Percentiles rank a stretch among this genome's conserved stretches.
These are phyloP conservation scores for Phytophthora sp. DNA, from an alignment of 352 stramenopile species.

Conservation along the genomic window DNA sequence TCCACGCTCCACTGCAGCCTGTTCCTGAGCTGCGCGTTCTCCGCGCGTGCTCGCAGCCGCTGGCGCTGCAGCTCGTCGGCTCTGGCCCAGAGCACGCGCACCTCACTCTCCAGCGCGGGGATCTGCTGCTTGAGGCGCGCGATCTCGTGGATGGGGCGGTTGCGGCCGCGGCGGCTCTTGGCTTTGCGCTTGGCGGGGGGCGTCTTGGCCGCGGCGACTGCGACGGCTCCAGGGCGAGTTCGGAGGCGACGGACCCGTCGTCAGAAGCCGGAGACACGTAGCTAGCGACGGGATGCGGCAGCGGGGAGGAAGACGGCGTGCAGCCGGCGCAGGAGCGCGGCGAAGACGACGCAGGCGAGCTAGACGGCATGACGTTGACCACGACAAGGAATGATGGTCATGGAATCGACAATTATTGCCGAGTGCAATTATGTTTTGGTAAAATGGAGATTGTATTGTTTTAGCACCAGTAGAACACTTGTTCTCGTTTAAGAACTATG, in stretches of 20 bases:
- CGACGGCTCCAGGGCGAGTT: not conserved
- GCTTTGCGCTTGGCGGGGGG: constrained; percentile 1
- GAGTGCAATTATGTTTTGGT: too few species aligned
- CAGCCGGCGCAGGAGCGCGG: not conserved
- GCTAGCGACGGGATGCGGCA: not conserved
- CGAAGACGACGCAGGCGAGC: too few species aligned
- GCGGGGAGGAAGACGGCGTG: not conserved
- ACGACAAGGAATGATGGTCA: too few species aligned
- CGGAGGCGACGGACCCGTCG: not conserved
- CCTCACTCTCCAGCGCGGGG: constrained; percentile 6
- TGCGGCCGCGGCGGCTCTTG: constrained; percentile 2
- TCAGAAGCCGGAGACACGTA: not conserved
- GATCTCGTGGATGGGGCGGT: constrained; percentile 21
- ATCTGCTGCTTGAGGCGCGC: constrained; percentile 15
- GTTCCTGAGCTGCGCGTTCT: constrained; percentile 10
- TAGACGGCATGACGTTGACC: too few species aligned
- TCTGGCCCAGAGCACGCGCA: constrained; percentile 5
- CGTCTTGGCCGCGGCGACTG: constrained; percentile 9
- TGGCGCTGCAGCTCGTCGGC: not conserved
- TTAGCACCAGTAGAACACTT: too few species aligned
- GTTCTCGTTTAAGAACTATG: too few species aligned
- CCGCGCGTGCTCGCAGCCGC: not conserved
- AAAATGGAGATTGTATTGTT: too few species aligned
- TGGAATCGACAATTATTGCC: too few species aligned
- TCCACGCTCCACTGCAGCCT: constrained; percentile 1